A percentile compares a stretch with the other conserved stretches of the same genome.
These are phyloP conservation scores for Fusarium musae DNA, from an alignment of 2,329 filamentous ascomycete genomes.

Conservation along the genomic window DNA sequence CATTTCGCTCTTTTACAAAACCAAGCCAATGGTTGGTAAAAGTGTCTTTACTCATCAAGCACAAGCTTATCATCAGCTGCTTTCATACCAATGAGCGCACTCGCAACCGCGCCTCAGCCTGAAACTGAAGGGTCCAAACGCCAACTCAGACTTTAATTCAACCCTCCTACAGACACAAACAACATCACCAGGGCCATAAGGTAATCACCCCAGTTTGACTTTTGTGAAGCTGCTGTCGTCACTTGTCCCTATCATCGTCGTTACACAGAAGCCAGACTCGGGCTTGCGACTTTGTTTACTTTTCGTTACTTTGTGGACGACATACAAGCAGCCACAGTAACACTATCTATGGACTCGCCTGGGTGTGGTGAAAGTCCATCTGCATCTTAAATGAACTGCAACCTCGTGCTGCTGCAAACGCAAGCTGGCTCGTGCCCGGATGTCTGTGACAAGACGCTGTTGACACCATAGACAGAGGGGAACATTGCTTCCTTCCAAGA, in stretches of 20 bases:
- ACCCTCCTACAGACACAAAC: neutral
- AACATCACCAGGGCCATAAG: constrained; percentile 10
- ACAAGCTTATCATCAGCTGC: neutral
- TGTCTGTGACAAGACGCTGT: neutral
- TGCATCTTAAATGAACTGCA: constrained; percentile 22
- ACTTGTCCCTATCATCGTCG: neutral
- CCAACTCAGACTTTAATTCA: constrained; percentile 21
- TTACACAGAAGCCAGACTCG: constrained; percentile 4
- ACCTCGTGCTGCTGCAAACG: constrained; percentile 1
- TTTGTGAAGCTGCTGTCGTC: neutral
- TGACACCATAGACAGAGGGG: constrained; percentile 6
- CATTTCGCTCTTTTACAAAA: neutral
- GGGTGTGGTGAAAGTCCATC: constrained; percentile 2
- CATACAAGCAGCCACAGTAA: constrained; percentile 25
- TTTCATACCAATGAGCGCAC: neutral
- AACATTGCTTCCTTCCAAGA: constrained; percentile 5
- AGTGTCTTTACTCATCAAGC: neutral
- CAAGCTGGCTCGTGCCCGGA: constrained; percentile 13
- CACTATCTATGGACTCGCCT: constrained; percentile 14
- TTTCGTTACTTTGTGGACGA: neutral
- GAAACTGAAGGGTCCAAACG: constrained; percentile 36
- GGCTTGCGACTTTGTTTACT: constrained; percentile 11
- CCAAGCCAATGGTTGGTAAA: neutral
- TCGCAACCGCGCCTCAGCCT: constrained; percentile 20
- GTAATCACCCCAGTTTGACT: neutral